Evolutionary conservation across 78 protist species (phyloP).

Genomic region (Thecamonas trahens): DNA sequence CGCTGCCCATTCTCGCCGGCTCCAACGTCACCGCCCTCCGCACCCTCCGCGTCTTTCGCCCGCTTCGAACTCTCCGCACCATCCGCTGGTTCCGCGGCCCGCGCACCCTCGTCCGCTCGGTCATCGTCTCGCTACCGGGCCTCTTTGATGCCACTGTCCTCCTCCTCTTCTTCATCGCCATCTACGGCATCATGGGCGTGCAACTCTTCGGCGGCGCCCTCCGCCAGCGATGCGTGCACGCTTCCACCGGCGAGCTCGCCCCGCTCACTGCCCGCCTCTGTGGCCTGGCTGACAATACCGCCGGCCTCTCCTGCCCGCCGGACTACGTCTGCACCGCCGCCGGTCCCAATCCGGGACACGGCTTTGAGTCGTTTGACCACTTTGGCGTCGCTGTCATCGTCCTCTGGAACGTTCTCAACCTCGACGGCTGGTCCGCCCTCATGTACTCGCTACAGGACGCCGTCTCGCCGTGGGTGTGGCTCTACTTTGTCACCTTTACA

Average conservation of each 20-base stretch:
- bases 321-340: not conserved
- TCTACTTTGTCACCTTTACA: conserved; percentile 12
- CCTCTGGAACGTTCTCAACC: conserved; percentile 11
- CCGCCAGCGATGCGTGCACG: not conserved
- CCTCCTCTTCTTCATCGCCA: conserved; percentile 9
- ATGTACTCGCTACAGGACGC: conserved; percentile 4
- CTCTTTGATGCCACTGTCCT: conserved; percentile 11
- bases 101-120: not conserved
- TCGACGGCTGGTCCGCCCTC: conserved; percentile 44
- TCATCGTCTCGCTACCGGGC: conserved; percentile 4
- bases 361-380: conserved; percentile 22
- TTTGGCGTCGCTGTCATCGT: not conserved
- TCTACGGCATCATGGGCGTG: conserved; percentile 41
- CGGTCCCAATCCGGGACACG: not conserved
- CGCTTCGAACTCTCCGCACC: conserved; percentile 12
- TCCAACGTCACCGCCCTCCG: conserved; percentile 26
- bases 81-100: conserved; percentile 8
- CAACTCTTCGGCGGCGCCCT: conserved; percentile 36
- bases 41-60: conserved; percentile 23
- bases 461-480: not conserved
- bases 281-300: too few species aligned
- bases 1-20: too few species aligned
- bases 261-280: too few species aligned
- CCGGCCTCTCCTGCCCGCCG: not conserved
- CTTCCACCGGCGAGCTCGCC: too few species aligned